Evolutionary conservation across 2,329 filamentous ascomycete genomes (phyloP).

Genomic region (Rhinocladiella mackenziei): DNA sequence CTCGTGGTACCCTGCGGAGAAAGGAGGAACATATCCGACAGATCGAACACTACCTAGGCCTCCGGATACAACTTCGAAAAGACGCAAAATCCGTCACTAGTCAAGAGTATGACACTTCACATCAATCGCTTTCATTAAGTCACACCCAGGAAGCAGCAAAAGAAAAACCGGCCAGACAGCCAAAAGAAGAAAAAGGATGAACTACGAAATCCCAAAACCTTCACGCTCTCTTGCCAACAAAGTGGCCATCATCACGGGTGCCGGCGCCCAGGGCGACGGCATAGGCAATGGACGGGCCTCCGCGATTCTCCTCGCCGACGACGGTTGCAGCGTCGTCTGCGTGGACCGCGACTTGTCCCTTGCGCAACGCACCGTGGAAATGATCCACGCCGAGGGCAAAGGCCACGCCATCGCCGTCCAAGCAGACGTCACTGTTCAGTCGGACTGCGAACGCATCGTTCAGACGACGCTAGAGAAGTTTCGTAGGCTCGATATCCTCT

Average conservation of each 20-base stretch:
- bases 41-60: too few relatives aligned
- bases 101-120: too few relatives aligned
- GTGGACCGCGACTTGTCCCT: slow-evolving; percentile 50
- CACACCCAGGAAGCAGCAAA: background rate
- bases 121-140: background rate
- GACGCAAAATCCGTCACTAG: too few relatives aligned
- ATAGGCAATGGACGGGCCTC: slow-evolving; percentile 59
- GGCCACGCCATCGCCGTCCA: slow-evolving; percentile 43
- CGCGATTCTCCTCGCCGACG: slow-evolving; percentile 57
- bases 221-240: slow-evolving; percentile 20
- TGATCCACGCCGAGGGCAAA: slow-evolving; percentile 44
- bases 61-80: too few relatives aligned
- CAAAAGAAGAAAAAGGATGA: slow-evolving; percentile 11
- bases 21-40: too few relatives aligned
- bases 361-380: slow-evolving; percentile 52
- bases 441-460: slow-evolving; percentile 48
- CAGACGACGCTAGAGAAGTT: slow-evolving; percentile 46
- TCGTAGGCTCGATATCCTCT: slow-evolving; percentile 58
- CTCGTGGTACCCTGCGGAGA: too few relatives aligned
- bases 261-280: slow-evolving; percentile 53
- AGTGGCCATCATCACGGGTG: slow-evolving; percentile 56
- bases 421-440: slow-evolving; percentile 54
- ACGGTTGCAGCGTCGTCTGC: slow-evolving; percentile 57
- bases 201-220: slow-evolving; percentile 25
- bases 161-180: background rate